Percentiles rank a stretch among this genome's conserved stretches.
These are phyloP conservation scores for Termitomyces sp. DNA, from an alignment of 768 basidiomycete species.

Conservation along the genomic window DNA sequence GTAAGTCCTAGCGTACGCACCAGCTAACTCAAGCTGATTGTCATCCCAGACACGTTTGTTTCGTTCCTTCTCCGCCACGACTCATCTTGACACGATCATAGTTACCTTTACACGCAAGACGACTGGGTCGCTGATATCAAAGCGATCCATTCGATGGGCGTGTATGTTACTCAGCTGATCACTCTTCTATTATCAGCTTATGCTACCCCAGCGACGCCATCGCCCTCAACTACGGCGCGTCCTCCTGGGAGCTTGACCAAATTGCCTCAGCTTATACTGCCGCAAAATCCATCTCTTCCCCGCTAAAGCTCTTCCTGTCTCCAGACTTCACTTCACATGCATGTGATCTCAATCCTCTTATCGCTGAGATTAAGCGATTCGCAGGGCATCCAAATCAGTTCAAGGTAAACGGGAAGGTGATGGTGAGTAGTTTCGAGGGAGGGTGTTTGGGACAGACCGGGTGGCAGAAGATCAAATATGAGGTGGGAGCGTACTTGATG, in stretches of 20 bases:
- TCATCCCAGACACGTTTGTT: conserved; percentile 35
- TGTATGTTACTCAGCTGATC: conserved; percentile 24
- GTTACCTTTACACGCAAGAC: conserved; percentile 31
- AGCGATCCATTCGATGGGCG: conserved; percentile 33
- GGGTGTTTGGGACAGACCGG: conserved; percentile 51
- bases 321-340: conserved; percentile 50
- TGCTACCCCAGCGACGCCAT: conserved; percentile 46
- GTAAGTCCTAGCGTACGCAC: conserved; percentile 22
- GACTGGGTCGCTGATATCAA: conserved; percentile 38
- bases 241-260: conserved; percentile 44
- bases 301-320: conserved; percentile 51
- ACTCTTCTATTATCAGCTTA: conserved; percentile 6
- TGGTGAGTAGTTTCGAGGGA: conserved; percentile 59
- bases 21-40: background rate
- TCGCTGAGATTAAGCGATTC: conserved; percentile 41
- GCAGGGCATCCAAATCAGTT: conserved; percentile 49
- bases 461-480: conserved; percentile 41
- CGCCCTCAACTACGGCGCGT: conserved; percentile 56
- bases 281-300: conserved; percentile 30
- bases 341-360: conserved; percentile 36
- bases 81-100: conserved; percentile 10
- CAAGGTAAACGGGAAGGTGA: conserved; percentile 42
- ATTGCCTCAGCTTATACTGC: conserved; percentile 46
- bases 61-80: background rate
- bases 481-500: conserved; percentile 40